Conservation (phyloP, 176 grass and related monocot genomes). For the Aegilops umbellulata region DNA sequence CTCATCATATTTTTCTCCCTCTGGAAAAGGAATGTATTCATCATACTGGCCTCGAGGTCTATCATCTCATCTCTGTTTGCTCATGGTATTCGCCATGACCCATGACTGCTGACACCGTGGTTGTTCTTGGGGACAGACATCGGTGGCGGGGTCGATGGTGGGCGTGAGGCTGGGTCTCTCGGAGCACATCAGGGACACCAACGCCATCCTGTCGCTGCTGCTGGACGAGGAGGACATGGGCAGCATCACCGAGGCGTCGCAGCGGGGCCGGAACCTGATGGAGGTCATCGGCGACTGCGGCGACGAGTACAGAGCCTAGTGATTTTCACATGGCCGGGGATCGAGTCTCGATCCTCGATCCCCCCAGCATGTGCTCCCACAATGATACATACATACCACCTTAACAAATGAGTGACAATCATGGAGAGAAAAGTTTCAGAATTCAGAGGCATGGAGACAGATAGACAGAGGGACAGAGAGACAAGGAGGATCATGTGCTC, state of each 20-base stretch:
- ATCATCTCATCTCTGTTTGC: background rate
- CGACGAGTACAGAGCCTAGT: conserved; percentile 76
- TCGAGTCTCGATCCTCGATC: background rate
- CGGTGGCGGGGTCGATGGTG: conserved; percentile 91
- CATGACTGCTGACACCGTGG: background rate
- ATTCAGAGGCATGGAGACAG: conserved; percentile 5
- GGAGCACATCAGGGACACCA: conserved; percentile 84
- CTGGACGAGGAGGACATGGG: conserved; percentile 90
- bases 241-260: conserved; percentile 60
- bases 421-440: background rate
- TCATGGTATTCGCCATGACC: background rate
- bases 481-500: conserved; percentile 14
- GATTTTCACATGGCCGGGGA: background rate
- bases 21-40: background rate
- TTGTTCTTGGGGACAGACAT: conserved; percentile 37
- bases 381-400: background rate
- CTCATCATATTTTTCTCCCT: background rate
- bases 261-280: conserved; percentile 66
- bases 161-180: conserved; percentile 82
- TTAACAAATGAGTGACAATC: background rate
- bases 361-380: conserved; percentile 11
- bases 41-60: background rate
- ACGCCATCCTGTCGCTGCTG: conserved; percentile 60
- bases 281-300: conserved; percentile 84
- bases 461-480: background rate